A percentile compares a stretch with the other conserved stretches of the same genome.
Conservation (phyloP, 352 stramenopile species). For the Hyaloperonospora brassicae region DNA sequence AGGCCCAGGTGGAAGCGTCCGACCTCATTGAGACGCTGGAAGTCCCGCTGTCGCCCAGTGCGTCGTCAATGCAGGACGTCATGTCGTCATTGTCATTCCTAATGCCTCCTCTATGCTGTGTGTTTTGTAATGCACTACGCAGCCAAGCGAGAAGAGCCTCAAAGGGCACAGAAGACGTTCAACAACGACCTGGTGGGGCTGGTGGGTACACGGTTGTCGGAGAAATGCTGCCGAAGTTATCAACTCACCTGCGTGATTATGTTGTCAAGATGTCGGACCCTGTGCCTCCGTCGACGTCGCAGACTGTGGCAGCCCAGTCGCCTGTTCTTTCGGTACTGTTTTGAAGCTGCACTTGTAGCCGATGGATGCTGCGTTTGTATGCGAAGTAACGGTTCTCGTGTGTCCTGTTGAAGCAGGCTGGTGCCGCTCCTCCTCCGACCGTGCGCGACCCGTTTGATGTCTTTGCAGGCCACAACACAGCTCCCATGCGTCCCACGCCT, state of each 20-base stretch:
- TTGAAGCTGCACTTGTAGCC: background rate
- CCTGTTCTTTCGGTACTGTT: constrained; percentile 29
- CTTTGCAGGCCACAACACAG: constrained; percentile 35
- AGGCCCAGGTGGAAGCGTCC: constrained; percentile 28
- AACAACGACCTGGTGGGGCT: constrained; percentile 79
- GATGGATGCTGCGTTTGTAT: background rate
- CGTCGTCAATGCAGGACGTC: background rate
- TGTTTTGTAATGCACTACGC: background rate
- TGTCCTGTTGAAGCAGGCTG: constrained; percentile 16
- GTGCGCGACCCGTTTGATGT: constrained; percentile 69
- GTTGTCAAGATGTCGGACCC: constrained; percentile 34
- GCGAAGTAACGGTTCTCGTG: background rate
- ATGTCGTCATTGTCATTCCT: background rate
- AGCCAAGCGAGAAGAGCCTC: constrained; percentile 52
- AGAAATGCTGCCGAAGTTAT: background rate
- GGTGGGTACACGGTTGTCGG: constrained; percentile 24
- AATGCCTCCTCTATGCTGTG: background rate
- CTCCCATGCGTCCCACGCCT: constrained; percentile 30
- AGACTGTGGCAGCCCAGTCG: constrained; percentile 29
- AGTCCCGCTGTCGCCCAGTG: constrained; percentile 21
- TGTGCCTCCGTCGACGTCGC: constrained; percentile 34
- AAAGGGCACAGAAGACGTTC: constrained; percentile 46
- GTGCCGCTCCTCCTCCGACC: constrained; percentile 19
- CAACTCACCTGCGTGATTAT: background rate
- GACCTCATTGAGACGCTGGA: constrained; percentile 76